phyloP scores from a whole-genome alignment of 2,329 filamentous ascomycete genomes.

The Colletotrichum caudatum region DNA sequence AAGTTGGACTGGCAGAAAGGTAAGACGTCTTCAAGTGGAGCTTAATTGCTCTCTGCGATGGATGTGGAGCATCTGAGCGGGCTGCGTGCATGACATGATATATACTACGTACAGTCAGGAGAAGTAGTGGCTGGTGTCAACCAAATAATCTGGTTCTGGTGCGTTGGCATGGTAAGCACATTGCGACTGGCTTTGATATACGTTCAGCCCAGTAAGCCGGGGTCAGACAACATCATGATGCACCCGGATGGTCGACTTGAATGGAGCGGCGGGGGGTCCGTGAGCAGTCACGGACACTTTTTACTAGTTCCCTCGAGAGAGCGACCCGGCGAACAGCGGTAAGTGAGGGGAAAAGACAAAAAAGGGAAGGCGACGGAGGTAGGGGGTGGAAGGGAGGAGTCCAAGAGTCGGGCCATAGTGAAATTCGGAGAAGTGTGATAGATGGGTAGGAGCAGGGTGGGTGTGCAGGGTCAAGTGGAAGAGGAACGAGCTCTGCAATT shows the following conservation, averaged over 20 bases:
- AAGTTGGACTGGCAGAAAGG: conserved; percentile 15
- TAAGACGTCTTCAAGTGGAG: conserved; percentile 9
- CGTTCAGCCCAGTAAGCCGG: conserved; percentile 4
- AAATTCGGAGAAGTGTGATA: conserved; percentile 9
- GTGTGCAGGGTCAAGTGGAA: conserved; percentile 14
- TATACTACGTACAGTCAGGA: not conserved
- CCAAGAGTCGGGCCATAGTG: conserved; percentile 19
- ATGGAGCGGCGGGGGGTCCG: not conserved
- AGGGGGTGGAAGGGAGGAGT: not conserved
- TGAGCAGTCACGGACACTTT: conserved; percentile 1
- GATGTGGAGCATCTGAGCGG: not conserved
- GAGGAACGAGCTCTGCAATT: conserved; percentile 18
- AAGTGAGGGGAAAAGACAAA: not conserved
- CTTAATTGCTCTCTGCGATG: conserved; percentile 7
- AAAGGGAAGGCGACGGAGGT: not conserved
- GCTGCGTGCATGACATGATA: not conserved
- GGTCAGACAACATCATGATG: conserved; percentile 4
- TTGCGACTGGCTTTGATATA: not conserved
- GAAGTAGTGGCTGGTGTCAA: conserved; percentile 4
- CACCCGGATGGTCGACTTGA: conserved; percentile 1
- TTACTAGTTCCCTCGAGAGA: not conserved
- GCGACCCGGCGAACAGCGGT: not conserved
- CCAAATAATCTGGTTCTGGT: not conserved
- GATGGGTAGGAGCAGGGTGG: not conserved
- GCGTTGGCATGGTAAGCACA: not conserved